Percentiles rank a stretch among this genome's conserved stretches.
phyloP scores from a whole-genome alignment of 2,329 filamentous ascomycete species.

The Aureobasidium sp. region DNA sequence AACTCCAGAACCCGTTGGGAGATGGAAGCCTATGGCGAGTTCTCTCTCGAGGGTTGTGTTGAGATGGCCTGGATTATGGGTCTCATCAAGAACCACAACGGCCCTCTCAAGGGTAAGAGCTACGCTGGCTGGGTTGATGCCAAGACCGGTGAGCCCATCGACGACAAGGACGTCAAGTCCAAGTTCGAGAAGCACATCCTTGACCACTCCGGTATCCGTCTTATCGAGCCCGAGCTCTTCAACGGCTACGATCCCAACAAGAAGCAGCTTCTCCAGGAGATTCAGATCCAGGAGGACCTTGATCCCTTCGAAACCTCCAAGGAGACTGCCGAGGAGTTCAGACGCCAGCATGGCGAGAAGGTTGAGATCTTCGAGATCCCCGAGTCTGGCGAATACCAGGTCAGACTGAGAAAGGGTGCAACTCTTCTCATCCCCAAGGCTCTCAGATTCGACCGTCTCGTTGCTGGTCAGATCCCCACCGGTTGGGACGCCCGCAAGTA shows the following conservation, averaged over 20 bases:
- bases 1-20: conserved; percentile 98
- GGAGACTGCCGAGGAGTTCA: conserved; percentile 96
- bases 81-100: conserved; percentile 97
- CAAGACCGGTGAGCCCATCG: conserved; percentile 90
- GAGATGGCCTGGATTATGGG: conserved; percentile 99
- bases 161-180: conserved; percentile 94
- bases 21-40: conserved; percentile 95
- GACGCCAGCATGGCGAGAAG: conserved; percentile 93
- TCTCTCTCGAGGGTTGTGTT: conserved; percentile 94
- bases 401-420: conserved; percentile 92
- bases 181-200: conserved; percentile 98
- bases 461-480: conserved; percentile 92
- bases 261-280: conserved; percentile 96
- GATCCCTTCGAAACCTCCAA: conserved; percentile 96
- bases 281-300: conserved; percentile 93
- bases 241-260: conserved; percentile 95
- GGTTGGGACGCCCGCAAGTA: conserved; percentile 97
- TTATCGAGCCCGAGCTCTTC: conserved; percentile 96
- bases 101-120: conserved; percentile 86
- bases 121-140: conserved; percentile 96
- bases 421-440: conserved; percentile 95
- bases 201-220: conserved; percentile 92
- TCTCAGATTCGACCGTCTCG: conserved; percentile 90
- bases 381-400: conserved; percentile 88
- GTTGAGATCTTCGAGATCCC: conserved; percentile 94